These are phyloP conservation scores for Leucaena leucocephala DNA, from an alignment of 306 rosid genomes.

Conservation along the genomic window DNA sequence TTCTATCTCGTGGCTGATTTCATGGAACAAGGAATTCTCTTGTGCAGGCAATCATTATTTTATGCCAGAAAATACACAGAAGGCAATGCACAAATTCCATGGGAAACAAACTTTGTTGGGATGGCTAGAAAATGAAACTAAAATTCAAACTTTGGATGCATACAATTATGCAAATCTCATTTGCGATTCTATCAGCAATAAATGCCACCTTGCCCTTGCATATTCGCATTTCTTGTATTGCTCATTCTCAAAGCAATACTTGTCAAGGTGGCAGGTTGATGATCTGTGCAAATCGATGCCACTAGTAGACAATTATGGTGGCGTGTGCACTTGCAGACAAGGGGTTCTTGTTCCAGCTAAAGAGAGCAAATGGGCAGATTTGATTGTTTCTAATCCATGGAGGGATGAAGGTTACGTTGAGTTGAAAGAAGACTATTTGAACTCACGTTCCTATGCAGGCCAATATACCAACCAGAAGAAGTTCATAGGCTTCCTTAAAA, in stretches of 20 bases:
- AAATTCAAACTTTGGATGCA: slow-evolving; percentile 29
- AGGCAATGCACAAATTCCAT: slow-evolving; percentile 36
- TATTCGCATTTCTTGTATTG: slow-evolving; percentile 65
- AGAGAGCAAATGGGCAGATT: slow-evolving; percentile 66
- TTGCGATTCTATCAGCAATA: slow-evolving; percentile 13
- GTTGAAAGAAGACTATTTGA: slow-evolving; percentile 56
- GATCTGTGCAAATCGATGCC: slow-evolving; percentile 49
- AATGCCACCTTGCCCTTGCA: slow-evolving; percentile 37
- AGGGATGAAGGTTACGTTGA: slow-evolving; percentile 54
- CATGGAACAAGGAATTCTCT: slow-evolving; percentile 53
- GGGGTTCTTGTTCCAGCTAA: slow-evolving; percentile 70
- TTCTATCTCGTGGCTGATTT: slow-evolving; percentile 59
- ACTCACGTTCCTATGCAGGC: slow-evolving; percentile 40
- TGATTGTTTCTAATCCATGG: slow-evolving; percentile 71
- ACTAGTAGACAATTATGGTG: slow-evolving; percentile 61
- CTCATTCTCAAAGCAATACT: slow-evolving; percentile 27
- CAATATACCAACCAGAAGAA: slow-evolving; percentile 15
- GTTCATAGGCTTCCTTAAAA: slow-evolving; percentile 49
- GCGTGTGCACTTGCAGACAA: not conserved
- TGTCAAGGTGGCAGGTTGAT: slow-evolving; percentile 32
- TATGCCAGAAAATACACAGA: slow-evolving; percentile 59
- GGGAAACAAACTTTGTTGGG: slow-evolving; percentile 33
- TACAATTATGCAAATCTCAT: slow-evolving; percentile 41
- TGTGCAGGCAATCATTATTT: slow-evolving; percentile 39
- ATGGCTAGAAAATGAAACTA: slow-evolving; percentile 46